These are phyloP conservation scores for Cystofilobasidium macerans DNA, from an alignment of 768 basidiomycete genomes.

Conservation along the genomic window DNA sequence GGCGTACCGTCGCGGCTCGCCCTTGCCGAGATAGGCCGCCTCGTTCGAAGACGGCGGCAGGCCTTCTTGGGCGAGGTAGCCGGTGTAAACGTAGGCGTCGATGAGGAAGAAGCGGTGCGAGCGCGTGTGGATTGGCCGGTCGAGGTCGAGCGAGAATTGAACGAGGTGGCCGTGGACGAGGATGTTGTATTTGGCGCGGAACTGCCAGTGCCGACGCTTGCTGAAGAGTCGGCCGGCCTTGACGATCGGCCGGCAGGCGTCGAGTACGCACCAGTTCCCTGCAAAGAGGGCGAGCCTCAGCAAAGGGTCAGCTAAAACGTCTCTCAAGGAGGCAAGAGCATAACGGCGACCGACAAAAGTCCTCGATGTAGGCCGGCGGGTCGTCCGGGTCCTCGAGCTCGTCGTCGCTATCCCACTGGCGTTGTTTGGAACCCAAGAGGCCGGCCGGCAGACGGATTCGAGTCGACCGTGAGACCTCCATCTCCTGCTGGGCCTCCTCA, in stretches of 20 bases:
- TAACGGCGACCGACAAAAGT: conserved; percentile 7
- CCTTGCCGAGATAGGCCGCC: conserved; percentile 27
- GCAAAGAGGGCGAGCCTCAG: conserved; percentile 46
- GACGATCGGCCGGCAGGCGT: conserved; percentile 63
- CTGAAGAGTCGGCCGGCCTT: conserved; percentile 64
- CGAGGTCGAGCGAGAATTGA: conserved; percentile 51
- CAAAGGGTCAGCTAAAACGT: conserved; percentile 33
- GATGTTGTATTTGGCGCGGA: conserved; percentile 59
- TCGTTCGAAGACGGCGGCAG: conserved; percentile 28
- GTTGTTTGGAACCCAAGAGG: conserved; percentile 7
- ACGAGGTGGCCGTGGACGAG: conserved; percentile 66
- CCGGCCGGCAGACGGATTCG: conserved; percentile 8
- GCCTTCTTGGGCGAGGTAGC: conserved; percentile 43
- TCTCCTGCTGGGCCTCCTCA: conserved; percentile 10
- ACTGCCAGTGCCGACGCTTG: conserved; percentile 61
- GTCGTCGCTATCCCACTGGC: conserved; percentile 3
- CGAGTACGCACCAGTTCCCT: conserved; percentile 80
- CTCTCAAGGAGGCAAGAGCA: background rate
- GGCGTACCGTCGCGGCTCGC: conserved; percentile 59
- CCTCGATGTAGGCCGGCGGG: conserved; percentile 40
- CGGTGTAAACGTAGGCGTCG: conserved; percentile 45
- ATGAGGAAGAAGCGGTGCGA: conserved; percentile 43
- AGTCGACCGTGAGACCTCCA: conserved; percentile 13
- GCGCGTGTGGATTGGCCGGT: conserved; percentile 49
- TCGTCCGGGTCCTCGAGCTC: conserved; percentile 46